These are phyloP conservation scores for Cryptosporidium sp. DNA, from an alignment of 169 alveolate genomes.

Conservation along the genomic window DNA sequence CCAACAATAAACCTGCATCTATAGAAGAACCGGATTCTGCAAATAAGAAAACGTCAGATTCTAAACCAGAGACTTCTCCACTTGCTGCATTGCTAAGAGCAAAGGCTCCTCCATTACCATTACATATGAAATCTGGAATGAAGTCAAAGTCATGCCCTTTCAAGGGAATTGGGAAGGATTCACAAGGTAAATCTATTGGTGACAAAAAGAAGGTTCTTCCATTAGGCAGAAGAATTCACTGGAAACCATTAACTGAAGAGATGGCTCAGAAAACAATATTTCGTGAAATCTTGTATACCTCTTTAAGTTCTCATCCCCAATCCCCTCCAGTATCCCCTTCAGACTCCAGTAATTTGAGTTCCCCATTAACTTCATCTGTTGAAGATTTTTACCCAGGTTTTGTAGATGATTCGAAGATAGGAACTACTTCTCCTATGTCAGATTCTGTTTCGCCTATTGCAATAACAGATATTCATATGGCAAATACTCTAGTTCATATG, in stretches of 20 bases:
- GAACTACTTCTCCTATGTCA: slow-evolving; percentile 23
- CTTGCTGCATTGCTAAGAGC: slow-evolving; percentile 34
- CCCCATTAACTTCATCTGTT: not conserved
- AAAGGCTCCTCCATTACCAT: slow-evolving; percentile 72
- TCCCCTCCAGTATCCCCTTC: slow-evolving; percentile 51
- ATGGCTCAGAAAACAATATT: slow-evolving; percentile 77
- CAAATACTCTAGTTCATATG: slow-evolving; percentile 73
- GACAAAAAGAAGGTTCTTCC: slow-evolving; percentile 72
- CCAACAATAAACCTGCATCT: not conserved
- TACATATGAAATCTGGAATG: slow-evolving; percentile 41
- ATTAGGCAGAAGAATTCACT: slow-evolving; percentile 78
- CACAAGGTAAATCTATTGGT: not conserved
- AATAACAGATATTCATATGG: slow-evolving; percentile 62
- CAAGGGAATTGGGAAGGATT: slow-evolving; percentile 20
- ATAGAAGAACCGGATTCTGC: not conserved
- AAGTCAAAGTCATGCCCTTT: slow-evolving; percentile 22
- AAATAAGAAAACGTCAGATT: not conserved
- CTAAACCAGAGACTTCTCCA: slow-evolving; percentile 14
- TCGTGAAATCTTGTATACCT: slow-evolving; percentile 75
- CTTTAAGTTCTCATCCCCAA: slow-evolving; percentile 27
- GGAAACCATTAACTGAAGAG: slow-evolving; percentile 78
- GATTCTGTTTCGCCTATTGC: slow-evolving; percentile 31
- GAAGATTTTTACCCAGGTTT: not conserved
- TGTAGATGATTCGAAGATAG: not conserved
- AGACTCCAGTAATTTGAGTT: not conserved